These are phyloP conservation scores for Hevea brasiliensis DNA, from an alignment of 345 rosid genomes.

Conservation along the genomic window DNA sequence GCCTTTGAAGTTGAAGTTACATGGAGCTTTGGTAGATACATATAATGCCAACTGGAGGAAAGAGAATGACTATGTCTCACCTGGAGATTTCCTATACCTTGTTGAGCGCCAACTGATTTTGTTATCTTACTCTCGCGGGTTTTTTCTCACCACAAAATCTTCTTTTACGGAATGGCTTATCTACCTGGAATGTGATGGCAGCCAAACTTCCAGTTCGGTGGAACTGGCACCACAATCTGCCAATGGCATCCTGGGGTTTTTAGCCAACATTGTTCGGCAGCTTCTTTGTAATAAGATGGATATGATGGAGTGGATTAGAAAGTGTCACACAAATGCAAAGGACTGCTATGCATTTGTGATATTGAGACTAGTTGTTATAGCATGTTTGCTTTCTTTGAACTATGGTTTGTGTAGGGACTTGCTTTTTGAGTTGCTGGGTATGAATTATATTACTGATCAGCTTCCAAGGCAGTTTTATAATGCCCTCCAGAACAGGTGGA, in stretches of 20 bases:
- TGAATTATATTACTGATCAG: not conserved
- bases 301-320: slow-evolving; percentile 32
- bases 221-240: slow-evolving; percentile 1
- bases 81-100: slow-evolving; percentile 46
- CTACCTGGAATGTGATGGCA: slow-evolving; percentile 18
- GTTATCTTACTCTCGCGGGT: slow-evolving; percentile 17
- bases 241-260: slow-evolving; percentile 4
- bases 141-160: slow-evolving; percentile 27
- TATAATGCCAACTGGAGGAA: slow-evolving; percentile 37
- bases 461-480: not conserved
- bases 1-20: slow-evolving; percentile 21
- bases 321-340: not conserved
- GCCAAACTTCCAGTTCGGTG: not conserved
- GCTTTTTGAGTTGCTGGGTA: slow-evolving; percentile 22
- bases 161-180: slow-evolving; percentile 45
- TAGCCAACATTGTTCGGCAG: slow-evolving; percentile 2
- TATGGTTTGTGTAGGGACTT: slow-evolving; percentile 19
- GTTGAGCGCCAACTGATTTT: slow-evolving; percentile 40
- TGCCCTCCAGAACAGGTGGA: not conserved
- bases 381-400: slow-evolving; percentile 38
- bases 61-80: slow-evolving; percentile 36
- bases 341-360: slow-evolving; percentile 26
- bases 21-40: slow-evolving; percentile 35
- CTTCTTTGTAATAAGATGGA: slow-evolving; percentile 21
- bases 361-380: slow-evolving; percentile 33